A percentile compares a stretch with the other conserved stretches of the same genome.
Conservation (phyloP, 169 alveolate genomes). For the Hepatocystis sp. region DNA sequence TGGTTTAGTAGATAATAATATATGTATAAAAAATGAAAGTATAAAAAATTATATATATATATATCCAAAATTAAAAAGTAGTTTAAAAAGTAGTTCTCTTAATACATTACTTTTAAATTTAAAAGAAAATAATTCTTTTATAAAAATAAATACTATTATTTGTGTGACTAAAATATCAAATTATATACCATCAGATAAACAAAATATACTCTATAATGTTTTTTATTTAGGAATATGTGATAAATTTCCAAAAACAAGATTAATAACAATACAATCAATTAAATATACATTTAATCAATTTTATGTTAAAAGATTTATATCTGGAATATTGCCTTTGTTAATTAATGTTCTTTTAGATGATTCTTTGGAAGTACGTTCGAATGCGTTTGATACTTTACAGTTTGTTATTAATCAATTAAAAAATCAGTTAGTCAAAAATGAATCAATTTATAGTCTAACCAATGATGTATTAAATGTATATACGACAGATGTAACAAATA, state of each 20-base stretch:
- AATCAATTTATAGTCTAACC: too few species aligned
- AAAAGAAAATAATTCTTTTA: slow-evolving; percentile 80
- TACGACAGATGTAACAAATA: too few species aligned
- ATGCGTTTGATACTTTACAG: slow-evolving; percentile 78
- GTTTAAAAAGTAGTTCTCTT: slow-evolving; percentile 57
- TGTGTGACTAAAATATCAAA: slow-evolving; percentile 84
- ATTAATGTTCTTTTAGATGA: slow-evolving; percentile 79
- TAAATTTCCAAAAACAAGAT: slow-evolving; percentile 75
- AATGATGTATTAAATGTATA: too few species aligned
- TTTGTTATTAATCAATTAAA: slow-evolving; percentile 41
- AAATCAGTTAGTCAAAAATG: slow-evolving; percentile 2
- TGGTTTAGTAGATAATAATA: slow-evolving; percentile 82
- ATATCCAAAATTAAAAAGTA: slow-evolving; percentile 78
- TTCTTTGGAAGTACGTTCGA: slow-evolving; percentile 51
- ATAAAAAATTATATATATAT: slow-evolving; percentile 80
- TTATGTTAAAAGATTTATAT: slow-evolving; percentile 70
- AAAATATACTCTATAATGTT: slow-evolving; percentile 83
- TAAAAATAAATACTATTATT: slow-evolving; percentile 81
- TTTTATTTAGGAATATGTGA: slow-evolving; percentile 79
- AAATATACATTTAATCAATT: slow-evolving; percentile 81
- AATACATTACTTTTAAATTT: slow-evolving; percentile 76
- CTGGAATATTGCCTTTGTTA: slow-evolving; percentile 78
- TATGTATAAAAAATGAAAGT: slow-evolving; percentile 81
- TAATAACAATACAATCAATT: slow-evolving; percentile 78
- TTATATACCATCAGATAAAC: slow-evolving; percentile 76